phyloP scores from a whole-genome alignment of 2,329 filamentous ascomycete species.

The Fusarium kyushuense region DNA sequence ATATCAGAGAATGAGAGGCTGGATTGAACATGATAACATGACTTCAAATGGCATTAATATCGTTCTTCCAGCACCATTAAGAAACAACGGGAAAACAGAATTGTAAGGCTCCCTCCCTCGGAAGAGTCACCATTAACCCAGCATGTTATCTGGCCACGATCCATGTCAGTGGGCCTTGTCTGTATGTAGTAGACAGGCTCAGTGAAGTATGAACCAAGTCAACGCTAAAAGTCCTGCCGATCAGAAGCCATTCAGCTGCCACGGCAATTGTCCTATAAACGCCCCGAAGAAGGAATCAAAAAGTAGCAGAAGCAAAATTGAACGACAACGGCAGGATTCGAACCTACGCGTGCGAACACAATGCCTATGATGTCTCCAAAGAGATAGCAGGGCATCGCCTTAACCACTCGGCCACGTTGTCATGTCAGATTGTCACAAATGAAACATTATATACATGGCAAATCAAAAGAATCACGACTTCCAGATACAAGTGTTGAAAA shows the following conservation, averaged over 20 bases:
- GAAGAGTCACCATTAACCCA: too few relatives aligned
- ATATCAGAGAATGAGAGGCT: neutral
- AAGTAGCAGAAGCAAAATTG: neutral
- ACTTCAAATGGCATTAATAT: neutral
- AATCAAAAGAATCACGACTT: accelerated
- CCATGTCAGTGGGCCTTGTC: too few relatives aligned
- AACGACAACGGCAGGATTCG: constrained; percentile 34
- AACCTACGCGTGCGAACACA: constrained; percentile 37
- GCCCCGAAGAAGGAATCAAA: neutral
- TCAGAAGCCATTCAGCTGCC: neutral
- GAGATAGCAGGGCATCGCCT: constrained; percentile 37
- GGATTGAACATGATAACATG: neutral
- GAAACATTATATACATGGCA: accelerated
- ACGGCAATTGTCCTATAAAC: neutral
- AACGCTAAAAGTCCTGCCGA: neutral
- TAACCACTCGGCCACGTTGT: constrained; percentile 37
- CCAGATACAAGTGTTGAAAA: neutral
- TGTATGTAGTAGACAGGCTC: too few relatives aligned
- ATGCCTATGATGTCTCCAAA: constrained; percentile 30
- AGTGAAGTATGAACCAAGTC: neutral
- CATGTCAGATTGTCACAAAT: accelerated
- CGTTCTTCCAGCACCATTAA: neutral
- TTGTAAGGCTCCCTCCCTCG: too few relatives aligned
- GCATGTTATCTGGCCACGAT: neutral
- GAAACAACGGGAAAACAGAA: too few relatives aligned